Conservation (phyloP, 1,139 yeast genomes). For the Pichia cactophila region DNA sequence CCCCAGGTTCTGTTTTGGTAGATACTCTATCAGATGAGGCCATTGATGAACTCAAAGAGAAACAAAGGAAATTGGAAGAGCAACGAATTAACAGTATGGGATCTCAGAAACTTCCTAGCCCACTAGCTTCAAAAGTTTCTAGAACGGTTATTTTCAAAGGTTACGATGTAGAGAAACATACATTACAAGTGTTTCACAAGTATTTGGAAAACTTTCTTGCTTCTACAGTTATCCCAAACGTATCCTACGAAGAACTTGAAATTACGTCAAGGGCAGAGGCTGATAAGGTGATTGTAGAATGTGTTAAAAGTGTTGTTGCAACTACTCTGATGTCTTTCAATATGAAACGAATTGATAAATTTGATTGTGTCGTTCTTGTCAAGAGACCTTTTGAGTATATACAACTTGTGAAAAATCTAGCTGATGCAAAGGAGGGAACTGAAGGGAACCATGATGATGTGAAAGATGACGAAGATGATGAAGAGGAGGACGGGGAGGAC, state of each 20-base stretch:
- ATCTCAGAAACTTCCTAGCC: constrained; percentile 41
- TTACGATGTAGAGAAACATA: constrained; percentile 21
- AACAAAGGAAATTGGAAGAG: constrained; percentile 3
- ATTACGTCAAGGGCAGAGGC: constrained; percentile 23
- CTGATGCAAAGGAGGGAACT: not conserved
- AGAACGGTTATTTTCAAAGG: constrained; percentile 27
- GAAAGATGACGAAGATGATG: not conserved
- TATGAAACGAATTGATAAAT: constrained; percentile 31
- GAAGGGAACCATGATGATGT: not conserved
- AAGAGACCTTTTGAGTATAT: constrained; percentile 61
- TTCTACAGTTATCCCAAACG: constrained; percentile 22
- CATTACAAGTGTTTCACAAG: constrained; percentile 18
- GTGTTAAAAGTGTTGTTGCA: constrained; percentile 46
- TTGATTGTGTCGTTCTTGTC: constrained; percentile 33
- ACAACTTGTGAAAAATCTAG: not conserved
- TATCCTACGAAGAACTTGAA: constrained; percentile 21
- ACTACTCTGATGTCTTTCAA: constrained; percentile 48
- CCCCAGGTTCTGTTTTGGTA: constrained; percentile 33
- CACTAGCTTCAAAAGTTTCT: constrained; percentile 44
- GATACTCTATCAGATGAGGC: constrained; percentile 42
- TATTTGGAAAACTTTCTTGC: constrained; percentile 22
- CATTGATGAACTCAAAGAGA: constrained; percentile 1
- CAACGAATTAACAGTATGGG: not conserved
- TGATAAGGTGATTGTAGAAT: constrained; percentile 41
- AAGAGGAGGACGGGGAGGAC: not conserved